Evolutionary conservation across 805 yeast species (phyloP), one percentile per base, ranked within the genome.

Genomic region (Monosporozyma aquatica): DNA sequence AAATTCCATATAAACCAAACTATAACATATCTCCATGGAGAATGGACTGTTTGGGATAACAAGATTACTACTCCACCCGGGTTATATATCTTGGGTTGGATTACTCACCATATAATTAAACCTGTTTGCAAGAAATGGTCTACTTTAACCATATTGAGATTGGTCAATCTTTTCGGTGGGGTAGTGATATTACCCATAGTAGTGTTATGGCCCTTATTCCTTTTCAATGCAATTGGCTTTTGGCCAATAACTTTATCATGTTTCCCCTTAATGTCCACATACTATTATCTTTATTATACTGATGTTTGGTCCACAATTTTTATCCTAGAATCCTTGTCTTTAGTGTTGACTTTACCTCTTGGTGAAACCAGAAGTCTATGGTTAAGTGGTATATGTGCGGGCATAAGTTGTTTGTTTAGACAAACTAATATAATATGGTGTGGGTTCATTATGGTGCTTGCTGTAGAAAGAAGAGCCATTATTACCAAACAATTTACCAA

Each of bases 11-110:
- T 85, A 18, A 76, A 78, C 6, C 97, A 92, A 67, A 78, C 94
- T 6, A 70, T 75, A 44, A 70, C 67, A 38, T 87, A 82, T 55
- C 74, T 86, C 45, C 50, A 58, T 1, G 82, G 81, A 10, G 66
- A 76, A 40, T 87, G 78, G 64, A 42, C 48, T n/a, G 53, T 65
- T 1, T 87, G 95, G 95, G 87, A 92, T 59, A 71, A 78, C 10
- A 89, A 90, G 56, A 87, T 92, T 57, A 90, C 98, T 2, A 92
- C 98, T 0, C 98, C 98, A 1, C 97, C 97, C 1, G 98, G 97
- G 0, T 66, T 90, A 14, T 90, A 92, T 57, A 39, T 70, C 3
- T 47, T 78, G 10, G 74, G 74, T 2, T 65, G 60, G 49, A 6
- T 64, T 1, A 65, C 62, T 51, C 50, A 64, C 17, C 54, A 59